phyloP scores from a whole-genome alignment of 129 eudicot species.

The Arctium lappa region DNA sequence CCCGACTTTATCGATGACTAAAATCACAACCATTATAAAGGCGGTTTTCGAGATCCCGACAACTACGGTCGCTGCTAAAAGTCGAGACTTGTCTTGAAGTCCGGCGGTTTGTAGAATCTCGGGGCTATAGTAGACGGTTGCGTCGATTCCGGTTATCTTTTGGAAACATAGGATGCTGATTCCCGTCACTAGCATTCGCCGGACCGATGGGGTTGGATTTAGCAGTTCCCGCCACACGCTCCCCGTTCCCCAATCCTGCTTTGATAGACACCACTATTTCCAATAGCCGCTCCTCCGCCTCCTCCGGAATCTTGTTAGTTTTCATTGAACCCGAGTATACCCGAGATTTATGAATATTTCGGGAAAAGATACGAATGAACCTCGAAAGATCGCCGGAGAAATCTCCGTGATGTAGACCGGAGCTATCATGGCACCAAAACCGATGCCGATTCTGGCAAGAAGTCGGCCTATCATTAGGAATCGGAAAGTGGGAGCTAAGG shows the following conservation, averaged over 20 bases:
- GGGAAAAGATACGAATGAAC: constrained; percentile 72
- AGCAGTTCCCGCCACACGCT: constrained; percentile 57
- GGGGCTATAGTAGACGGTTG: constrained; percentile 76
- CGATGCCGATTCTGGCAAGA: constrained; percentile 75
- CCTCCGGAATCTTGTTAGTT: constrained; percentile 44
- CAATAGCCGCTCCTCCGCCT: constrained; percentile 57
- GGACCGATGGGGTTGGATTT: constrained; percentile 55
- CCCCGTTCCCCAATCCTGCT: constrained; percentile 35
- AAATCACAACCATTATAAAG: constrained; percentile 48
- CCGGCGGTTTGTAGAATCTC: constrained; percentile 58
- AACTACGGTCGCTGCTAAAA: constrained; percentile 78
- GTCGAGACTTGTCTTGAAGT: constrained; percentile 31
- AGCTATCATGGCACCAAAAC: constrained; percentile 72
- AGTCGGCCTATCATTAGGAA: constrained; percentile 68
- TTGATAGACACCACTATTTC: constrained; percentile 62
- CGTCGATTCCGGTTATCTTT: constrained; percentile 80
- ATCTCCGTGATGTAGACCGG: constrained; percentile 82
- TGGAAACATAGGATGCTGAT: constrained; percentile 72
- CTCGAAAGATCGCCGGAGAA: constrained; percentile 62
- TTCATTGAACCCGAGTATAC: constrained; percentile 54
- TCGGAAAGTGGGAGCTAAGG: constrained; percentile 54
- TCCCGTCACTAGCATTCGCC: constrained; percentile 63
- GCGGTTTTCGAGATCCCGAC: constrained; percentile 71
- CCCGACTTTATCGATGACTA: constrained; percentile 59
- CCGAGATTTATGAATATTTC: constrained; percentile 75